Conservation (phyloP, 1,284 basidiomycete species). For the Trametes hirsuta region DNA sequence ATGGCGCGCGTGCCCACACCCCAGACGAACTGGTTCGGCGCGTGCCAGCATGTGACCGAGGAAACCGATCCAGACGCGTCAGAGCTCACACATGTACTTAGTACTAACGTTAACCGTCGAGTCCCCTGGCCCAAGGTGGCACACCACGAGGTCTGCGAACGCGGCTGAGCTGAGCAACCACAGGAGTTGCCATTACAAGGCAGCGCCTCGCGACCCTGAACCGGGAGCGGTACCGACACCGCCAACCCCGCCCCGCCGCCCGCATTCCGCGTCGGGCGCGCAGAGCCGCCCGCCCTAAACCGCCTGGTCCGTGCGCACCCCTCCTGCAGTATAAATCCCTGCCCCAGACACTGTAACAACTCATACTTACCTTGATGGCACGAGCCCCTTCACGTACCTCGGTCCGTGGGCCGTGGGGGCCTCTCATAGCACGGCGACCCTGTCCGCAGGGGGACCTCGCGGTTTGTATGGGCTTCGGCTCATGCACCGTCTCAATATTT, state of each 20-base stretch:
- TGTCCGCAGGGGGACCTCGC: constrained; percentile 34
- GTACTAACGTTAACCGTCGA: no score
- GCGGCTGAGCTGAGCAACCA: not conserved
- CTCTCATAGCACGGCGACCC: constrained; percentile 33
- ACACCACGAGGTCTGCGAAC: no score
- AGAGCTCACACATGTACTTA: not conserved
- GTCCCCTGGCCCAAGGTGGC: no score
- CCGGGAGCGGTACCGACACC: not conserved
- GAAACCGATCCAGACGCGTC: not conserved
- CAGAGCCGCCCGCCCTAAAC: constrained; percentile 27
- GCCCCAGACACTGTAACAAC: constrained; percentile 12
- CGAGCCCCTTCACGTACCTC: constrained; percentile 20
- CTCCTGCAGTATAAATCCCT: constrained; percentile 24
- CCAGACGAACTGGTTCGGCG: constrained; percentile 9
- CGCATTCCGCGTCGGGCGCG: not conserved
- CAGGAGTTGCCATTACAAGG: not conserved
- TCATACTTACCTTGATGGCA: constrained; percentile 40
- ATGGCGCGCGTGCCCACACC: not conserved
- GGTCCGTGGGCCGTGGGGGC: constrained; percentile 23
- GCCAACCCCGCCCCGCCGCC: not conserved
- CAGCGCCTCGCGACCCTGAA: not conserved
- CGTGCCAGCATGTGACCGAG: constrained; percentile 11
- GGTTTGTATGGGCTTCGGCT: constrained; percentile 54
- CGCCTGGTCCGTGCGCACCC: constrained; percentile 33
- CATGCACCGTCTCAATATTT: constrained; percentile 74